Conservation (phyloP, 371 early-diverging fungal species). For the Mortierella sp. region DNA sequence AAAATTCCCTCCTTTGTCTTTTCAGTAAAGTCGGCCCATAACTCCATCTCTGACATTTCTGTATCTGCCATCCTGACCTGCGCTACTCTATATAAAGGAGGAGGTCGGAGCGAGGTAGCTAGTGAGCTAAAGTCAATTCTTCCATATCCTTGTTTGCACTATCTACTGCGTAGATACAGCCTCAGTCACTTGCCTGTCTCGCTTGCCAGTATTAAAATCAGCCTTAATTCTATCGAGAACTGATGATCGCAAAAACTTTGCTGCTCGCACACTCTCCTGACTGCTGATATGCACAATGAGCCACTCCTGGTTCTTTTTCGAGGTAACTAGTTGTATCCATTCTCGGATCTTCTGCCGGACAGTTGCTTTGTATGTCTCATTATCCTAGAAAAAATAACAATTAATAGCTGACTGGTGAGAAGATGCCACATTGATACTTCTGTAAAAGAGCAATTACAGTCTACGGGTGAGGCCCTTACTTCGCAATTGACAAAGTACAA, state of each 20-base stretch:
- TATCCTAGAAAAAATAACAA: constrained; percentile 69
- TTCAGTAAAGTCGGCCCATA: constrained; percentile 83
- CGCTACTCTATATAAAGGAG: constrained; percentile 62
- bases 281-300: constrained; percentile 87
- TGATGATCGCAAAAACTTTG: constrained; percentile 78
- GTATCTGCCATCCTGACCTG: constrained; percentile 71
- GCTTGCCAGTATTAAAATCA: constrained; percentile 86
- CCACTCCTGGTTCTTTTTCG: constrained; percentile 93
- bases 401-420: neutral
- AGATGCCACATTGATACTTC: neutral
- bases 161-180: neutral
- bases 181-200: constrained; percentile 65
- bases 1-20: constrained; percentile 87
- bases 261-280: constrained; percentile 68
- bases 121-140: neutral
- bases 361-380: constrained; percentile 83
- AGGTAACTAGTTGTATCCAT: constrained; percentile 83
- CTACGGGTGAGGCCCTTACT: constrained; percentile 54
- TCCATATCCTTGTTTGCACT: neutral
- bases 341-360: constrained; percentile 82
- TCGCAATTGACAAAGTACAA: constrained; percentile 87
- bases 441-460: neutral
- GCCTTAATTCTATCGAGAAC: constrained; percentile 89
- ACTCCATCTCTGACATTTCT: constrained; percentile 74
- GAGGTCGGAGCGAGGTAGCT: neutral